Percentiles rank a stretch among this genome's conserved stretches.
Conservation (phyloP, 2,329 filamentous ascomycete genomes). For the Parascedosporium putredinis region DNA sequence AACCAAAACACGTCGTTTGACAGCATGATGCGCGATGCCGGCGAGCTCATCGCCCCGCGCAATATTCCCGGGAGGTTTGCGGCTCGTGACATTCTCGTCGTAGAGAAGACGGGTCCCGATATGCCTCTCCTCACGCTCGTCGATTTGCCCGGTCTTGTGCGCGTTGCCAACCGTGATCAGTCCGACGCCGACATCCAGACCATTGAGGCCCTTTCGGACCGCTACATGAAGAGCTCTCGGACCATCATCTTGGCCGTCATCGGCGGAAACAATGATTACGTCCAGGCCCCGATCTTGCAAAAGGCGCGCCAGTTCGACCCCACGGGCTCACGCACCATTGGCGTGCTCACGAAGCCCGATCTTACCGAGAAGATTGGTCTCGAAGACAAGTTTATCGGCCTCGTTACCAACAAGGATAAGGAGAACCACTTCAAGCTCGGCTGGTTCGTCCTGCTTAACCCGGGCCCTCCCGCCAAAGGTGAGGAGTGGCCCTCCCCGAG, state of each 20-base stretch:
- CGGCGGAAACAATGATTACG: constrained; percentile 44
- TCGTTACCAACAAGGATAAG: constrained; percentile 38
- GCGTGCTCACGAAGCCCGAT: constrained; percentile 42
- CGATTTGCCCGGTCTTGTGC: constrained; percentile 49
- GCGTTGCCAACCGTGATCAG: constrained; percentile 41
- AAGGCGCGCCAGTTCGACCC: constrained; percentile 42
- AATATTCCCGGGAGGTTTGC: constrained; percentile 40
- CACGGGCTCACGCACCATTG: constrained; percentile 36
- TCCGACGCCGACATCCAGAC: constrained; percentile 41
- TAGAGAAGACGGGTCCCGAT: constrained; percentile 48
- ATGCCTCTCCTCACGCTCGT: constrained; percentile 51
- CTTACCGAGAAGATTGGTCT: constrained; percentile 42
- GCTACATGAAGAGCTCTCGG: constrained; percentile 44
- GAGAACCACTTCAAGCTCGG: constrained; percentile 40
- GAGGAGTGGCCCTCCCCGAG: constrained; percentile 32
- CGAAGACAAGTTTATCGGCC: constrained; percentile 43
- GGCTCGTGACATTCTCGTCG: constrained; percentile 42
- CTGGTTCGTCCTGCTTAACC: constrained; percentile 42
- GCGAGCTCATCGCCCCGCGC: constrained; percentile 38
- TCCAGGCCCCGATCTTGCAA: constrained; percentile 39
- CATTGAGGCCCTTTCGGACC: constrained; percentile 39
- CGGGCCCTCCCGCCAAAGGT: constrained; percentile 29
- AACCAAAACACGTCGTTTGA: constrained; percentile 35
- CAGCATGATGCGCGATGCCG: constrained; percentile 38
- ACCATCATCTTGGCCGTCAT: constrained; percentile 47